Percentiles rank a stretch among this genome's conserved stretches.
Conservation (phyloP, 108 stramenopile species). For the Hondaea fermentalgiana region DNA sequence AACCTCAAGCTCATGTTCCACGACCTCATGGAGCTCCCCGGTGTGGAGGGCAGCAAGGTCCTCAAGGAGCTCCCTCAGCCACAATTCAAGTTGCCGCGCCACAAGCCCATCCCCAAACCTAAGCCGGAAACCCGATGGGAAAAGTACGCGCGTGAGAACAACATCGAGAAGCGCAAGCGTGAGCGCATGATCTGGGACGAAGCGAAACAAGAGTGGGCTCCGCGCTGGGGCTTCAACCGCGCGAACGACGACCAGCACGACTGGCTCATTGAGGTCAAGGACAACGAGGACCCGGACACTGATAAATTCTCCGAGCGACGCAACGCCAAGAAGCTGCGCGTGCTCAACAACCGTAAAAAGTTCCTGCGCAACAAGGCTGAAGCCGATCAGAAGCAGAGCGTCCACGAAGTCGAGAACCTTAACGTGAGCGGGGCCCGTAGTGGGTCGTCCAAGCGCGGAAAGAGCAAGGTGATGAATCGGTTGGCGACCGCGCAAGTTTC, state of each 20-base stretch:
- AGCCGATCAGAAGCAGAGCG: not conserved
- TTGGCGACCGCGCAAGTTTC: constrained; percentile 9
- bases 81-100: constrained; percentile 17
- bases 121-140: constrained; percentile 52
- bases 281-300: constrained; percentile 20
- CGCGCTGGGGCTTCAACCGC: constrained; percentile 49
- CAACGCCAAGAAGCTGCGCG: constrained; percentile 43
- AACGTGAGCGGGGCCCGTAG: not conserved
- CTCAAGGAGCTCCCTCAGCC: not conserved
- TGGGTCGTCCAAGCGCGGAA: not conserved
- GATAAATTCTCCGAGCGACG: constrained; percentile 45
- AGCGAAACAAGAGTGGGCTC: constrained; percentile 38
- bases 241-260: constrained; percentile 40
- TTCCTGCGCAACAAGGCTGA: constrained; percentile 9
- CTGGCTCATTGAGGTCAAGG: constrained; percentile 41
- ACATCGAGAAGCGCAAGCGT: constrained; percentile 46
- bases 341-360: constrained; percentile 44
- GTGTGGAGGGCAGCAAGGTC: not conserved
- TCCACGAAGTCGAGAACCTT: not conserved
- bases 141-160: constrained; percentile 51
- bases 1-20: not conserved
- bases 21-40: not conserved
- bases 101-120: constrained; percentile 22
- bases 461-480: not conserved
- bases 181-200: constrained; percentile 52